Evolutionary conservation across 306 rosid species (phyloP).

Genomic region (Oemleria cerasiformis): DNA sequence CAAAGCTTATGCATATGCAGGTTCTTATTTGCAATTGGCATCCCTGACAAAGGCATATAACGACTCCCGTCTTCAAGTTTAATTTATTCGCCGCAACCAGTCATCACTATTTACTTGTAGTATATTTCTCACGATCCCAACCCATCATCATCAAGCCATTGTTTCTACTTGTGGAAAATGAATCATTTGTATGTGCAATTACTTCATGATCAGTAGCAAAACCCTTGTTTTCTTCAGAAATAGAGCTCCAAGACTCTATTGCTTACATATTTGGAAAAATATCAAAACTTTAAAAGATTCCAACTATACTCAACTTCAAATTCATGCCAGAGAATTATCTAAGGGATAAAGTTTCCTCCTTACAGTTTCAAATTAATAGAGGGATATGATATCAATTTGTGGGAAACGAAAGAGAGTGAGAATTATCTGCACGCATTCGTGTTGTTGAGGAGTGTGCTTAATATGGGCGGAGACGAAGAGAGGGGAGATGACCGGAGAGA

Average conservation of each 20-base stretch:
- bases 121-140: conserved; percentile 49
- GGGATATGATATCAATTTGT: no score
- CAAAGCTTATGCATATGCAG: conserved; percentile 25
- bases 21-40: conserved; percentile 41
- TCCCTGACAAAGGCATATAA: conserved; percentile 36
- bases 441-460: no score
- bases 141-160: conserved; percentile 45
- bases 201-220: conserved; percentile 42
- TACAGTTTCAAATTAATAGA: conserved; percentile 17
- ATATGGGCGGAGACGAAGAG: no score
- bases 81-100: conserved; percentile 42
- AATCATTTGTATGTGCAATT: conserved; percentile 39
- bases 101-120: conserved; percentile 37
- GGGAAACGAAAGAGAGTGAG: no score
- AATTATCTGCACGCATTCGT: no score
- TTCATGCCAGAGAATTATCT: conserved; percentile 7
- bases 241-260: conserved; percentile 86
- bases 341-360: background rate
- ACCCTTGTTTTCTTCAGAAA: conserved; percentile 61
- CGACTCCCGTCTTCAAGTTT: conserved; percentile 48
- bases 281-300: conserved; percentile 11
- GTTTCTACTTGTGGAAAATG: conserved; percentile 45
- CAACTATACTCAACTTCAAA: conserved; percentile 38
- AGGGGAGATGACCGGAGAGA: no score
- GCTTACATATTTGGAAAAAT: conserved; percentile 18